A percentile compares a stretch with the other conserved stretches of the same genome.
These are phyloP conservation scores for Haematococcus sp. DNA, from an alignment of 139 green algal genomes.

Conservation along the genomic window DNA sequence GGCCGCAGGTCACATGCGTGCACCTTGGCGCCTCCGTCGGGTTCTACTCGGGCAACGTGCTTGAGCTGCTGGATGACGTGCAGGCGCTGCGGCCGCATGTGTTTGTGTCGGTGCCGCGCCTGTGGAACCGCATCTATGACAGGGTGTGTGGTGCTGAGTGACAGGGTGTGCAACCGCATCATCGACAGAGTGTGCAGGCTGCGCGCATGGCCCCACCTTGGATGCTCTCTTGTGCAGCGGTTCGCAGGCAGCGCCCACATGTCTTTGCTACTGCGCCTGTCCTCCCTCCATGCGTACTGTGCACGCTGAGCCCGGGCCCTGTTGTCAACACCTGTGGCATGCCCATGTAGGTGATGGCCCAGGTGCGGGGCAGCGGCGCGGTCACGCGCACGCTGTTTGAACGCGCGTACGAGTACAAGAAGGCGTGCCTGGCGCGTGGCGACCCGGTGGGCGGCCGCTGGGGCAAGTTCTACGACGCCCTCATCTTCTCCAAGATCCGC, in stretches of 20 bases:
- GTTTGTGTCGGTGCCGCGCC: conserved; percentile 69
- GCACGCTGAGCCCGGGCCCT: background rate
- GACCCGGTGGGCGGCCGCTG: conserved; percentile 66
- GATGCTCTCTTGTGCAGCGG: no score
- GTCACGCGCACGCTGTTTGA: conserved; percentile 72
- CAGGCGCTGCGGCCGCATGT: conserved; percentile 35
- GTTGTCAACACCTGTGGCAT: no score
- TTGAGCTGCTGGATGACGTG: conserved; percentile 83
- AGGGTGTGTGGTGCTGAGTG: conserved; percentile 34
- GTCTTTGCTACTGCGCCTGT: no score
- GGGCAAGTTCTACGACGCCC: conserved; percentile 81
- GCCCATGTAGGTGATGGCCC: conserved; percentile 39
- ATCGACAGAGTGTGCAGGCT: no score
- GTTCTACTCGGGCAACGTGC: conserved; percentile 87
- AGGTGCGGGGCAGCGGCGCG: conserved; percentile 48
- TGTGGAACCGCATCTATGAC: conserved; percentile 99
- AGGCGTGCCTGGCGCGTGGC: conserved; percentile 50
- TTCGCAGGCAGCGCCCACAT: no score
- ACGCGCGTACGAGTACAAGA: conserved; percentile 76
- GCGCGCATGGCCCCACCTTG: no score
- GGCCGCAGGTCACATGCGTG: conserved; percentile 40
- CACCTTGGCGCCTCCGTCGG: conserved; percentile 67
- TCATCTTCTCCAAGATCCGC: conserved; percentile 95
- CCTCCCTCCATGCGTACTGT: no score
- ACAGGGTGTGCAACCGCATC: background rate